These are phyloP conservation scores for Suillus discolor DNA, from an alignment of 768 basidiomycete species.

Conservation along the genomic window DNA sequence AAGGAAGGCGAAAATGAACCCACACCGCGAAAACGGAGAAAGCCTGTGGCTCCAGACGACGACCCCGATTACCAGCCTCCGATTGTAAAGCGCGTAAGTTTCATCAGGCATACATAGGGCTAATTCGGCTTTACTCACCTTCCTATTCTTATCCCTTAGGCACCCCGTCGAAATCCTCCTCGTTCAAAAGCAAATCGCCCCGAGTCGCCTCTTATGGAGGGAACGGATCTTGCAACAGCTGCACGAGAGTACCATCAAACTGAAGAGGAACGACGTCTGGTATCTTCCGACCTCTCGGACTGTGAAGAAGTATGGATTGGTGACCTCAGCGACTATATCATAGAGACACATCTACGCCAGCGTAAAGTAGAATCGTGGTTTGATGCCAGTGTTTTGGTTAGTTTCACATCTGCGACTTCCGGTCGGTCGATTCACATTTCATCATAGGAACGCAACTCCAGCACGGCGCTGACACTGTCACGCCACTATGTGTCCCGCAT, in stretches of 20 bases:
- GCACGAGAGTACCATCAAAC: conserved; percentile 25
- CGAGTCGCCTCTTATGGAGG: conserved; percentile 30
- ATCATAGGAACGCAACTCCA: conserved; percentile 69
- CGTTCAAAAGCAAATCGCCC: conserved; percentile 37
- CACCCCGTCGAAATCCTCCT: conserved; percentile 47
- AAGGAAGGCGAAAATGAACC: conserved; percentile 34
- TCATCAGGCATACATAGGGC: conserved; percentile 4
- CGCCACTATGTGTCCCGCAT: conserved; percentile 44
- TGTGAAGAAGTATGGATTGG: conserved; percentile 76
- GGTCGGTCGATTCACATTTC: conserved; percentile 10
- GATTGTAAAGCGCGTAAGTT: conserved; percentile 55
- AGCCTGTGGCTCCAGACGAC: conserved; percentile 39
- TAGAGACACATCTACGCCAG: conserved; percentile 74
- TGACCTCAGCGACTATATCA: conserved; percentile 68
- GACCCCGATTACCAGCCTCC: conserved; percentile 61
- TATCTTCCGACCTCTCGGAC: conserved; percentile 82
- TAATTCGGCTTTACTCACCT: conserved; percentile 8
- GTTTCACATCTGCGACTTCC: conserved; percentile 20
- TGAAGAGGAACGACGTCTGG: conserved; percentile 47
- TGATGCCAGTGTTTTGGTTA: conserved; percentile 64
- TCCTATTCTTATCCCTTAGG: conserved; percentile 23
- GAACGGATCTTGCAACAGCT: conserved; percentile 20
- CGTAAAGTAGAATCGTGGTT: conserved; percentile 77
- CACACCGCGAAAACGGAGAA: conserved; percentile 53
- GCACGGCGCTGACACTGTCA: conserved; percentile 49